Conservation (phyloP, 306 rosid species). For the Trichosanthes truncata region DNA sequence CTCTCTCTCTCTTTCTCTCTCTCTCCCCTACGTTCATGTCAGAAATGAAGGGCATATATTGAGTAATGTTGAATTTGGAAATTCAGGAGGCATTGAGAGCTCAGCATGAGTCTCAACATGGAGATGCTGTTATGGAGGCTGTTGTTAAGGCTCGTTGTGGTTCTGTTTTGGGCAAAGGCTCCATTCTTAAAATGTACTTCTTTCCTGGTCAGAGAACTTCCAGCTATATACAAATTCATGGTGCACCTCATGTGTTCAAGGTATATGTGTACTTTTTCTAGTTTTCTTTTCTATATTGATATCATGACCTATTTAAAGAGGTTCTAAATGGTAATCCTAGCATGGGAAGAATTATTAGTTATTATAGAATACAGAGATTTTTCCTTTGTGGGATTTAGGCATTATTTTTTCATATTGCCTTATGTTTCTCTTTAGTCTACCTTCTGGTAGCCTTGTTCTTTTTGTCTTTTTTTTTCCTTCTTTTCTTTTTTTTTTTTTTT, state of each 20-base stretch:
- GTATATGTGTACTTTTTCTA: constrained; percentile 26
- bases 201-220: constrained; percentile 92
- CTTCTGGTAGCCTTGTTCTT: background rate
- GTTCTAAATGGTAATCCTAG: background rate
- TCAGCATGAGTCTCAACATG: constrained; percentile 77
- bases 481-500: background rate
- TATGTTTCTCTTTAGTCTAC: background rate
- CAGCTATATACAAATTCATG: constrained; percentile 61
- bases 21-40: background rate
- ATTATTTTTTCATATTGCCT: background rate
- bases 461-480: background rate
- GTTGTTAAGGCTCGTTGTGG: constrained; percentile 64
- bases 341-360: background rate
- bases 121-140: constrained; percentile 88
- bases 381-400: background rate
- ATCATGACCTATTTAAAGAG: background rate
- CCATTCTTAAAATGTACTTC: constrained; percentile 83
- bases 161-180: constrained; percentile 83
- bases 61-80: constrained; percentile 21
- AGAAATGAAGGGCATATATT: constrained; percentile 2
- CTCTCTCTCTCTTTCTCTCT: background rate
- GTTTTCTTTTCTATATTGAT: background rate
- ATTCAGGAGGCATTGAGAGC: constrained; percentile 74
- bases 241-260: constrained; percentile 81
- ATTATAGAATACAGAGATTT: background rate